These are phyloP conservation scores for Colletotrichum caudatum DNA, from an alignment of 2,329 filamentous ascomycete species.

Conservation along the genomic window DNA sequence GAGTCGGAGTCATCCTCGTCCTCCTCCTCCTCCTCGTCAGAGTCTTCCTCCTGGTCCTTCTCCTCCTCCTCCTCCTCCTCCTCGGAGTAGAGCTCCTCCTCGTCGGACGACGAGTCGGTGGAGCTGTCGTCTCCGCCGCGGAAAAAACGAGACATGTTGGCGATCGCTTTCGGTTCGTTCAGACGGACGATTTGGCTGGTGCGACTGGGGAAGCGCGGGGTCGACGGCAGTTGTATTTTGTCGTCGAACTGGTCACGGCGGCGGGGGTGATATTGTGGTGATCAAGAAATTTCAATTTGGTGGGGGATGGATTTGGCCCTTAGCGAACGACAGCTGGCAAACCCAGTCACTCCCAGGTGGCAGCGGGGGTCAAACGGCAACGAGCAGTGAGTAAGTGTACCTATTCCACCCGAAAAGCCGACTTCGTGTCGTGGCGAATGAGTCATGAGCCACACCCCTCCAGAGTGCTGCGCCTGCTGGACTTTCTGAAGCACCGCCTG, in stretches of 20 bases:
- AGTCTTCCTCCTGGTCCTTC: conserved; percentile 64
- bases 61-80: conserved; percentile 74
- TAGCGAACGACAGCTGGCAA: conserved; percentile 40
- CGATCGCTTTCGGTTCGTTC: conserved; percentile 39
- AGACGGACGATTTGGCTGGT: conserved; percentile 31
- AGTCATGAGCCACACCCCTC: neutral
- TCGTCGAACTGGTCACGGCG: conserved; percentile 41
- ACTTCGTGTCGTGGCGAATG: neutral
- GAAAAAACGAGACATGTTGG: conserved; percentile 96
- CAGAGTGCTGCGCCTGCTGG: neutral
- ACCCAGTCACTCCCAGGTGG: conserved; percentile 17
- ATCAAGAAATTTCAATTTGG: conserved; percentile 38
- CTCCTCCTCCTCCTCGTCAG: conserved; percentile 66
- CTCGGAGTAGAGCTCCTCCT: conserved; percentile 92
- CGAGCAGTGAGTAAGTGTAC: too few relatives aligned
- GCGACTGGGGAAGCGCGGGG: conserved; percentile 39
- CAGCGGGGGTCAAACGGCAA: conserved; percentile 23
- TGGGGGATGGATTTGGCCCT: conserved; percentile 37
- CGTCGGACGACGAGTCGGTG: conserved; percentile 93
- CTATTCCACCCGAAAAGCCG: conserved; percentile 26
- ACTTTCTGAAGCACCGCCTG: conserved; percentile 18
- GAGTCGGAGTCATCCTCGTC: conserved; percentile 54
- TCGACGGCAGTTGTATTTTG: conserved; percentile 35
- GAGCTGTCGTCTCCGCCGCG: conserved; percentile 93
- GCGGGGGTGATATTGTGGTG: conserved; percentile 37